Evolutionary conservation across 2,329 filamentous ascomycete genomes (phyloP), one percentile per base, ranked within the genome.

Genomic region (Apiospora saccharicola): DNA sequence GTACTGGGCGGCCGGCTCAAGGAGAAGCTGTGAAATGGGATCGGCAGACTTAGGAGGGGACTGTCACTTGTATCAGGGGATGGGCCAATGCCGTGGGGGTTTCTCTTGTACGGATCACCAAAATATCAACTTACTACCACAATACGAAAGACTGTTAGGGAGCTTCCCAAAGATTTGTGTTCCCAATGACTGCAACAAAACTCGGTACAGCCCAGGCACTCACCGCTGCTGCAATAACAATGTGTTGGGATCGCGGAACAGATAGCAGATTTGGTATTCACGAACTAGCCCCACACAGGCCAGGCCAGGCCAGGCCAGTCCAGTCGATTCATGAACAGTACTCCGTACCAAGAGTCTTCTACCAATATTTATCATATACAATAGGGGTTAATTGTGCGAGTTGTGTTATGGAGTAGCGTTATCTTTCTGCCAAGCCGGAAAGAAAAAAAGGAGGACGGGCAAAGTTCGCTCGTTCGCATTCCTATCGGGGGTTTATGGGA

Each of bases 1-100:
- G 86, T 91, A 61, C 72, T 85, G 34, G 79, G 79, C 46, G 76
- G 76, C 6, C 76, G 76, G 24, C 64, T 79, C 10, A 83, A 82
- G 80, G 80, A 82, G 2, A 79, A 82, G 8, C 78, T 86, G n/a
- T 86, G 73, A 79, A 24, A 37, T 24, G 57, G 57, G 64, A 19
- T 51, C n/a, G 19, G 34, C 16, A 49, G 6, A 49, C 8, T n/a
- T 41, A 71, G 44, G 69, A 70, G 67, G 68, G 71, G 46, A 3
- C 7, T 41, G 8, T 37, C 37, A 7, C 37, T 37, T 37, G 37
- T 37, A 37, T 37, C 37, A 37, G 37, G 37, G 8, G 37, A 37
- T 37, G 8, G 37, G 37, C 37, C 37, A 37, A 37, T 37, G 26
- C 12, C n/a, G 67, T n/a, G n/a, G 34, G 13, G 4, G 13, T 41